These are phyloP conservation scores for Mortierella sp. DNA, from an alignment of 371 early-diverging fungal genomes.

Conservation along the genomic window DNA sequence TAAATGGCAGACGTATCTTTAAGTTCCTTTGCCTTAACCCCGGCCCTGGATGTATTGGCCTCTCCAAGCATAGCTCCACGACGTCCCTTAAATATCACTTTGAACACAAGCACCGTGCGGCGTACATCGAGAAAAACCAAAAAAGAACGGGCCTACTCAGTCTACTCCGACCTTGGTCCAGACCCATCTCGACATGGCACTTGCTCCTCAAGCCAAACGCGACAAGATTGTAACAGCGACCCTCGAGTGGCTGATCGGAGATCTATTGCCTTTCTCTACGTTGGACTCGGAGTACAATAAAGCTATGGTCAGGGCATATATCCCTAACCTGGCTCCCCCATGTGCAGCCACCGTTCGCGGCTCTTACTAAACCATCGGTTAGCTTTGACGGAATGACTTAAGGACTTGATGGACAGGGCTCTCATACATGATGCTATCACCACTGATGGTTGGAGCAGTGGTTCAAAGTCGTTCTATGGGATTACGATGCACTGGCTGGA, in stretches of 20 bases:
- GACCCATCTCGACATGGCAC: background rate
- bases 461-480: background rate
- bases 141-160: background rate
- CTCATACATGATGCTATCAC: background rate
- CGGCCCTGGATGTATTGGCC: no score
- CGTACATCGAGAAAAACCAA: background rate
- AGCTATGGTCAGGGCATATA: background rate
- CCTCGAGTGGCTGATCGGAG: conserved; percentile 2
- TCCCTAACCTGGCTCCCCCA: background rate
- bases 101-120: background rate
- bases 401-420: background rate
- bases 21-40: no score
- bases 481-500: conserved; percentile 23
- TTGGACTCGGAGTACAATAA: background rate
- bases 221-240: background rate
- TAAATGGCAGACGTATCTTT: no score
- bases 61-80: no score
- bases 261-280: background rate
- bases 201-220: background rate
- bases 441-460: conserved; percentile 16
- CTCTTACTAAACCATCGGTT: background rate
- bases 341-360: background rate
- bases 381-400: background rate
- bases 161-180: background rate
- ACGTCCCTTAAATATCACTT: background rate